Base-by-base conservation (phyloP, 1,284 basidiomycete genomes). In the Ceratobasidium sp. region DNA sequence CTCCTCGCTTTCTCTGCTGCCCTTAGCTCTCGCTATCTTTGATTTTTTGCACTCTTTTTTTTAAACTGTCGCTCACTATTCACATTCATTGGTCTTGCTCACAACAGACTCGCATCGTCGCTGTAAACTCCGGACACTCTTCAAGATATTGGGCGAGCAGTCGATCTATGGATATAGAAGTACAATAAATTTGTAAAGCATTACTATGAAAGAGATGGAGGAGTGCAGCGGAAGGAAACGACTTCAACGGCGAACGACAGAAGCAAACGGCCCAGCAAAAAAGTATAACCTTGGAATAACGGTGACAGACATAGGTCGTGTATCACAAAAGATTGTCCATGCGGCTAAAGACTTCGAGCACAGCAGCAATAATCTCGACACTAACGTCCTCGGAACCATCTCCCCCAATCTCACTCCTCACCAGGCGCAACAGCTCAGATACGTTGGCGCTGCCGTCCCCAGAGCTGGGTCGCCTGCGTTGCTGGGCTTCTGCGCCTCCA, bases 361-460 rank as follows among this genome's bases (percentile, higher is more conserved):
- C 94, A 0, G 92, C 94, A 3, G 93, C 92, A 17, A 97, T 82
- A 65, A 96, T 84, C 82, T 98, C 95, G 72, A 96, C 91, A 67
- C 89, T 88, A 57, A 90, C 79, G 78, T 98, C 95, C 74, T 90
- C 87, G 71, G 86, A 81, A 35, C 75, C 77, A 15, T 77, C 77
- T 58, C 77, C 81, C 65, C 75, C 82, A 79, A 72, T 85, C 84
- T 94, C 93, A 77, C 87, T 88, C 77, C 87, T 86, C 38, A 90
- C 92, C 77, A 93, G 90, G 71, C 87, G 82, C 17, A 94, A 83
- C 57, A 97, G 83, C 69, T 94, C 94, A 31, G 91, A 80, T 54
- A 96, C 85, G 43, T 87, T 88, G 75, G 83, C 81, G 12, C 82
- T 77, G 38, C 78, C 75, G 67, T 81, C 82, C 5, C 86, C 85